A percentile compares a stretch with the other conserved stretches of the same genome.
These are phyloP conservation scores for Jatropha multifida DNA, from an alignment of 441 rosid genomes.

Conservation along the genomic window DNA sequence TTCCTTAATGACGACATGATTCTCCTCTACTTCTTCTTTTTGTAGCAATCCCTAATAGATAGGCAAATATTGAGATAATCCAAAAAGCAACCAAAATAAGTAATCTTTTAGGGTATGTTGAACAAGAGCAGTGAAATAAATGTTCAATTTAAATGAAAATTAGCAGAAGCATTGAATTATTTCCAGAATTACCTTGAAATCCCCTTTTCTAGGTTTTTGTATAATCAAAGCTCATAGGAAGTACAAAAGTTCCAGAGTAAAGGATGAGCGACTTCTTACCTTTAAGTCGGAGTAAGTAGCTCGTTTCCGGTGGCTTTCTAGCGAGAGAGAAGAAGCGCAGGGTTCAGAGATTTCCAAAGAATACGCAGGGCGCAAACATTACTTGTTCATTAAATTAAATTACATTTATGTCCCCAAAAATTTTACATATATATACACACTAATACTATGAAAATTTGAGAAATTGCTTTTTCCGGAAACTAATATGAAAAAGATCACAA, in stretches of 20 bases:
- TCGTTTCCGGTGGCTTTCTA: not conserved
- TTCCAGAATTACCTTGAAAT: not conserved
- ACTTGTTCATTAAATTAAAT: too few relatives aligned
- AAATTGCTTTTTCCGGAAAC: too few relatives aligned
- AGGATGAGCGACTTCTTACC: not conserved
- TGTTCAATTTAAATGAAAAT: not conserved
- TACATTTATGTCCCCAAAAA: too few relatives aligned
- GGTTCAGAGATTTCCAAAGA: too few relatives aligned
- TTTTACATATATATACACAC: too few relatives aligned
- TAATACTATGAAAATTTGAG: too few relatives aligned
- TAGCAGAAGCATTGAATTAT: not conserved
- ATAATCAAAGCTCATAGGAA: not conserved
- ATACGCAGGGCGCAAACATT: too few relatives aligned
- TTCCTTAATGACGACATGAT: constrained; percentile 80
- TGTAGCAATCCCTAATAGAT: not conserved
- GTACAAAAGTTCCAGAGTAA: not conserved
- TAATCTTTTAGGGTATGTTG: not conserved
- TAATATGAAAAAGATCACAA: too few relatives aligned
- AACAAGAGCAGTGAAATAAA: not conserved
- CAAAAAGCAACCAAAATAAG: not conserved
- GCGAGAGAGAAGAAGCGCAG: not conserved
- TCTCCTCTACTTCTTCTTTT: not conserved
- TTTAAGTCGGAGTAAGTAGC: not conserved
- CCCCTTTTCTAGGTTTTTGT: not conserved
- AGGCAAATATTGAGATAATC: not conserved